Conservation (phyloP, 768 basidiomycete species). For the Leccinum barrowsii region DNA sequence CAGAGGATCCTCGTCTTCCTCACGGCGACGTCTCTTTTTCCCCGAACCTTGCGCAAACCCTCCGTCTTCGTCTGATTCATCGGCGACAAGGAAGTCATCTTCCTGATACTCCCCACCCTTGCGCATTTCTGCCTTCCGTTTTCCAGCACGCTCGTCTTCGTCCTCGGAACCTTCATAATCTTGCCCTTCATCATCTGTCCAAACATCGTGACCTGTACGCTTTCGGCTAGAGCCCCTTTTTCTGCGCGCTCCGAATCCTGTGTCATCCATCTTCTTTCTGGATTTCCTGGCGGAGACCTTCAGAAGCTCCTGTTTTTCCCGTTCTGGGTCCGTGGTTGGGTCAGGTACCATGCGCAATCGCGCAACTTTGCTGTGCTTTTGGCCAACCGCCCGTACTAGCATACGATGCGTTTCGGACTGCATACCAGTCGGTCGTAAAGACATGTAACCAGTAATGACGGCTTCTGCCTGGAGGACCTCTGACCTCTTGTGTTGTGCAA, state of each 20-base stretch:
- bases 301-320: constrained; percentile 64
- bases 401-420: constrained; percentile 86
- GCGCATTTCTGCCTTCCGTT: constrained; percentile 46
- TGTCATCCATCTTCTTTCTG: constrained; percentile 52
- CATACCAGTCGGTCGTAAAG: constrained; percentile 84
- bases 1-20: constrained; percentile 53
- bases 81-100: constrained; percentile 83
- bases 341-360: constrained; percentile 79
- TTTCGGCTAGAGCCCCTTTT: constrained; percentile 44
- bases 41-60: constrained; percentile 33
- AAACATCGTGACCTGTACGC: constrained; percentile 45
- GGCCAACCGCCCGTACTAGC: constrained; percentile 82
- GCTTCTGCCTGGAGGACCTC: constrained; percentile 87
- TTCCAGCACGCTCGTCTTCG: constrained; percentile 45
- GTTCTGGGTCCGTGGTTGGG: constrained; percentile 71
- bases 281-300: constrained; percentile 64
- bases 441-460: constrained; percentile 77
- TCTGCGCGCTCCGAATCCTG: constrained; percentile 45
- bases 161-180: constrained; percentile 57
- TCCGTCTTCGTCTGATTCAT: constrained; percentile 66
- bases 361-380: constrained; percentile 79
- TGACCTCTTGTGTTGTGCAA: constrained; percentile 83
- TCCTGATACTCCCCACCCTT: constrained; percentile 73
- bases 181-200: constrained; percentile 69
- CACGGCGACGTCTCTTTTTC: constrained; percentile 38